phyloP scores from a whole-genome alignment of 495 filamentous ascomycete genomes.

The Trypethelium eluteriae region DNA sequence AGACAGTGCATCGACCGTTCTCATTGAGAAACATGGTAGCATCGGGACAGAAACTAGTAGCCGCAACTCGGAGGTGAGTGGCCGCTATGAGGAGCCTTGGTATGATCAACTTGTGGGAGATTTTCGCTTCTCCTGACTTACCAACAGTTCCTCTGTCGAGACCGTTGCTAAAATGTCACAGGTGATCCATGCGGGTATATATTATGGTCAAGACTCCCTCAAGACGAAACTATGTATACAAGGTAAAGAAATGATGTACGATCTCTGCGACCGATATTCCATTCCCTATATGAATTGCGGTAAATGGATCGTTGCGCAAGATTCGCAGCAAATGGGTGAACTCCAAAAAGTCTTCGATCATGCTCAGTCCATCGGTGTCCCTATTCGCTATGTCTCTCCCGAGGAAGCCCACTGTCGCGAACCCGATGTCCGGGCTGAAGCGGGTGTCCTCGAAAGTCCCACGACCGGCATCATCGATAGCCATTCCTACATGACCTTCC shows the following conservation, averaged over 20 bases:
- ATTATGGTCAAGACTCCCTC: slow-evolving; percentile 69
- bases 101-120: no score
- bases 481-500: slow-evolving; percentile 71
- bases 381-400: slow-evolving; percentile 58
- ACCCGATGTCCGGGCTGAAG: slow-evolving; percentile 60
- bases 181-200: slow-evolving; percentile 94
- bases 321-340: slow-evolving; percentile 54
- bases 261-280: slow-evolving; percentile 55
- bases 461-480: slow-evolving; percentile 88
- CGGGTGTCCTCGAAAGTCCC: slow-evolving; percentile 71
- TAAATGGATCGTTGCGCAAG: slow-evolving; percentile 95
- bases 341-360: slow-evolving; percentile 60
- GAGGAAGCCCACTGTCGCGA: slow-evolving; percentile 58
- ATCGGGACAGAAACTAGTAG: slow-evolving; percentile 87
- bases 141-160: background rate
- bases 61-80: slow-evolving; percentile 75
- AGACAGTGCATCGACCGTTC: slow-evolving; percentile 58
- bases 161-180: slow-evolving; percentile 26
- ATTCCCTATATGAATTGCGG: slow-evolving; percentile 69
- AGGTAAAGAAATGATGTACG: slow-evolving; percentile 71
- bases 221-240: slow-evolving; percentile 78
- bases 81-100: background rate
- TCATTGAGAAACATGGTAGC: slow-evolving; percentile 71
- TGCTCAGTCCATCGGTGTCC: slow-evolving; percentile 58
- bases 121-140: background rate